Conservation (phyloP, 129 eudicot genomes). For the Flaveria brownii region DNA sequence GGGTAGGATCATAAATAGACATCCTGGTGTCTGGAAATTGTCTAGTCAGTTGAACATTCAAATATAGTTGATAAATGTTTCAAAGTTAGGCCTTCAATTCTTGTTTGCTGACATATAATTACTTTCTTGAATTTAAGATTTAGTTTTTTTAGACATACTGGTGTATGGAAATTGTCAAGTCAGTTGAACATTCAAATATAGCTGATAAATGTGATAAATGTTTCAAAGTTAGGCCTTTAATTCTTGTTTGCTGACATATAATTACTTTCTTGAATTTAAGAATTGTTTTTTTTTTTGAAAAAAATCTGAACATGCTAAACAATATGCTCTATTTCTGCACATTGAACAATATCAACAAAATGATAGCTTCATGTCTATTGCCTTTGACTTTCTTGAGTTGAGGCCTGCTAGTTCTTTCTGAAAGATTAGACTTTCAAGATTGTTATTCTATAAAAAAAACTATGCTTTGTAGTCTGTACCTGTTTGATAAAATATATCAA, state of each 20-base stretch:
- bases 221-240: constrained; percentile 1
- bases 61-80: not conserved
- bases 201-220: not conserved
- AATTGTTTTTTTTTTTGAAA: not conserved
- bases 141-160: constrained; percentile 20
- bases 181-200: constrained; percentile 17
- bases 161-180: constrained; percentile 25
- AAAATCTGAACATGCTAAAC: not conserved
- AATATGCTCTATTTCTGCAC: not conserved
- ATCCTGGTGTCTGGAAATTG: constrained; percentile 20
- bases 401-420: constrained; percentile 20
- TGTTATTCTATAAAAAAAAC: not conserved
- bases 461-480: constrained; percentile 2
- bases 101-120: constrained; percentile 2
- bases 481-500: constrained; percentile 26
- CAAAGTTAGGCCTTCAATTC: not conserved
- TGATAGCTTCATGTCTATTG: constrained; percentile 30
- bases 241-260: constrained; percentile 11
- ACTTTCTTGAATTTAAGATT: constrained; percentile 7
- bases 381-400: constrained; percentile 18
- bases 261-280: constrained; percentile 10
- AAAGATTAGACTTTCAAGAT: constrained; percentile 28
- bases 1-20: constrained; percentile 42
- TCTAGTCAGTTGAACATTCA: constrained; percentile 29
- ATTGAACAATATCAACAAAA: constrained; percentile 10